A percentile compares a stretch with the other conserved stretches of the same genome.
phyloP scores from a whole-genome alignment of 495 filamentous ascomycete species.

The Stereocaulon alpinum region DNA sequence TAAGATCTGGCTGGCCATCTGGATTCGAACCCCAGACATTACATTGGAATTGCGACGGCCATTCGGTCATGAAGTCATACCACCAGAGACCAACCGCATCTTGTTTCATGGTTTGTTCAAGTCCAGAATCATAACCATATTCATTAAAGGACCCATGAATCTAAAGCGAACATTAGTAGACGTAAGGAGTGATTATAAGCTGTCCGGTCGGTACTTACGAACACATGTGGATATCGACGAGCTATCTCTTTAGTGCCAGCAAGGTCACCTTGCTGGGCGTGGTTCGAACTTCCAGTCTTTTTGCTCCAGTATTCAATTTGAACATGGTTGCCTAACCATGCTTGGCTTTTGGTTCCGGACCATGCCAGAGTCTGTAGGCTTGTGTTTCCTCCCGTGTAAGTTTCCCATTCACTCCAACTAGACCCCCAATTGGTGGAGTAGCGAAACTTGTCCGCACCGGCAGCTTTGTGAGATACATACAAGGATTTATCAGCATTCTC shows the following conservation, averaged over 20 bases:
- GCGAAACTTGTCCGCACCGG: slow-evolving; percentile 50
- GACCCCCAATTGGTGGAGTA: slow-evolving; percentile 47
- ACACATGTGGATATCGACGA: slow-evolving; percentile 50
- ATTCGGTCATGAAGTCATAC: slow-evolving; percentile 43
- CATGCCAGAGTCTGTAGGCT: slow-evolving; percentile 33
- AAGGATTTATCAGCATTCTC: slow-evolving; percentile 27
- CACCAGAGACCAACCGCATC: slow-evolving; percentile 36
- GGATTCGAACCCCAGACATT: slow-evolving; percentile 41
- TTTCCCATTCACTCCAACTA: slow-evolving; percentile 43
- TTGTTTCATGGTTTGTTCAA: slow-evolving; percentile 41
- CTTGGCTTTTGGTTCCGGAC: slow-evolving; percentile 43
- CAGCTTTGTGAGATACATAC: slow-evolving; percentile 43
- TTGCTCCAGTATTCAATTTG: slow-evolving; percentile 53
- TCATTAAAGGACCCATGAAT: slow-evolving; percentile 51
- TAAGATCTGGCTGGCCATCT: slow-evolving; percentile 37
- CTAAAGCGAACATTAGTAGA: neutral
- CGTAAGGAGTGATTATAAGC: neutral
- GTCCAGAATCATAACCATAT: slow-evolving; percentile 52
- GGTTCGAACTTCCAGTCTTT: slow-evolving; percentile 46
- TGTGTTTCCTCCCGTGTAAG: slow-evolving; percentile 36
- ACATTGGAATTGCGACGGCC: slow-evolving; percentile 37
- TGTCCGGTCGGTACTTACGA: slow-evolving; percentile 14
- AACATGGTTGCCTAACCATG: slow-evolving; percentile 52
- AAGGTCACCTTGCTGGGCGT: slow-evolving; percentile 49
- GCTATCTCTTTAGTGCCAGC: slow-evolving; percentile 25